These are phyloP conservation scores for Isochrysis galbana DNA, from an alignment of 78 protist species.

Conservation along the genomic window DNA sequence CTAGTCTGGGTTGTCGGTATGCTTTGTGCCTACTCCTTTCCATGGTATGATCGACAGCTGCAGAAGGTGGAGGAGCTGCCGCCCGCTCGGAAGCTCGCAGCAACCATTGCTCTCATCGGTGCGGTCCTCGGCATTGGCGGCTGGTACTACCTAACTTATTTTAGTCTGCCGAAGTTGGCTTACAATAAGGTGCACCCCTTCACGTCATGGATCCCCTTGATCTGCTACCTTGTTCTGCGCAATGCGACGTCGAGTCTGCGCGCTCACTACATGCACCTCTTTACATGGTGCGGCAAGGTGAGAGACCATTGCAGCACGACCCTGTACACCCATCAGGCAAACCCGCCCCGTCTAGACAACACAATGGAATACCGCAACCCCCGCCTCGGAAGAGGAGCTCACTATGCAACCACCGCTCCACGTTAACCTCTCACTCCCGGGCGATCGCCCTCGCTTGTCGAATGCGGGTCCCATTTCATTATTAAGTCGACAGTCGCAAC, in stretches of 20 bases:
- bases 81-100: background rate
- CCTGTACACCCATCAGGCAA: too few species aligned
- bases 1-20: constrained; percentile 48
- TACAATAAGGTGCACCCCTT: constrained; percentile 62
- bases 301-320: too few species aligned
- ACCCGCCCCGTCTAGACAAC: too few species aligned
- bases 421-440: too few species aligned
- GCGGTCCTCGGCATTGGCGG: background rate
- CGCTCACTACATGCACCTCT: constrained; percentile 27
- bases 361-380: too few species aligned
- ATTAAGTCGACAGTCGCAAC: too few species aligned
- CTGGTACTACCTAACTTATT: background rate
- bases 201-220: constrained; percentile 55
- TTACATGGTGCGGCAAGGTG: constrained; percentile 43
- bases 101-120: background rate
- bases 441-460: too few species aligned
- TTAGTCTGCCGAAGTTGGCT: constrained; percentile 1
- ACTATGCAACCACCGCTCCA: too few species aligned
- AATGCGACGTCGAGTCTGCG: constrained; percentile 38
- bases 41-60: background rate
- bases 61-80: background rate
- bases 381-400: too few species aligned
- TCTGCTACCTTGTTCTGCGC: constrained; percentile 35
- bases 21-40: background rate
- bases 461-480: too few species aligned